phyloP scores from a whole-genome alignment of 106 monocot genomes.

The Dactylorhiza incarnata region DNA sequence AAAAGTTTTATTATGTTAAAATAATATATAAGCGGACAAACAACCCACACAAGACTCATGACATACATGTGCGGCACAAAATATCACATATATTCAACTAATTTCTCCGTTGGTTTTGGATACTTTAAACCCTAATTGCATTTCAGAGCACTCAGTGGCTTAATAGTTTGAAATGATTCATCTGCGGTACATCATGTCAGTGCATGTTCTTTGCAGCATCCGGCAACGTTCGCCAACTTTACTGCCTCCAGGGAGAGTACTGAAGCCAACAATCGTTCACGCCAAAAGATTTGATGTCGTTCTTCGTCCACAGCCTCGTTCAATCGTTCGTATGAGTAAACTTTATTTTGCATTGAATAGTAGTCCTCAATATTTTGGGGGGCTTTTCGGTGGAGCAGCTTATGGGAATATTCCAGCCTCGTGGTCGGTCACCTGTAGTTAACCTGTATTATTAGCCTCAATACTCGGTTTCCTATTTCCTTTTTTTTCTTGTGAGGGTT shows the following conservation, averaged over 20 bases:
- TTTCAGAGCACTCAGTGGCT: neutral
- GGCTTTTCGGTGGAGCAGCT: neutral
- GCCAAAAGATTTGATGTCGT: neutral
- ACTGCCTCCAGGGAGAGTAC: neutral
- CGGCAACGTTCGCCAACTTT: constrained; percentile 8
- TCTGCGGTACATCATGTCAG: neutral
- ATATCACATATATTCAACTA: too few species aligned
- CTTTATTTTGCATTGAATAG: neutral
- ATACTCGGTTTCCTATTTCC: too few species aligned
- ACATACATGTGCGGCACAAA: neutral
- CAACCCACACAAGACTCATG: neutral
- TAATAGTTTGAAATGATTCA: neutral
- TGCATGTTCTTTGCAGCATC: constrained; percentile 10
- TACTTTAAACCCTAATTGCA: neutral
- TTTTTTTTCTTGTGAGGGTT: too few species aligned
- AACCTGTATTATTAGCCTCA: neutral
- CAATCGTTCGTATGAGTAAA: neutral
- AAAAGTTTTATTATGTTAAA: too few species aligned
- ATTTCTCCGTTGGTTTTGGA: too few species aligned
- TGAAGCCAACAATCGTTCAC: neutral
- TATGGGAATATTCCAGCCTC: neutral
- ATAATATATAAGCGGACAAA: too few species aligned
- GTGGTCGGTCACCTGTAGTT: neutral
- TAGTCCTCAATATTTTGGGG: neutral
- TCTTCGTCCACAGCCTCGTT: neutral